phyloP scores from a whole-genome alignment of 2,329 filamentous ascomycete genomes.

The Plectosphaerella plurivora region DNA sequence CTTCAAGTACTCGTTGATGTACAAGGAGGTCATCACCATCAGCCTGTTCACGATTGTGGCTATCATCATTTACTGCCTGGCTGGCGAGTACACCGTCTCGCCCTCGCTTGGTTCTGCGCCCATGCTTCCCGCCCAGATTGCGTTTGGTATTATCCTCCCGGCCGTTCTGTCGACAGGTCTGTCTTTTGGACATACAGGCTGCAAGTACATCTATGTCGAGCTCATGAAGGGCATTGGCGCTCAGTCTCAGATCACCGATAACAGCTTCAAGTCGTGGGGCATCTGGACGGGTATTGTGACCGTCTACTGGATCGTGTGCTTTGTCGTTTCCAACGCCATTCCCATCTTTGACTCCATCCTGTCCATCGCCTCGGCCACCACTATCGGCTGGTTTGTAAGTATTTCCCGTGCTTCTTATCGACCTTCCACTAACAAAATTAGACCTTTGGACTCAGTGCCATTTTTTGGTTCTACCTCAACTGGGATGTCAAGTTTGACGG shows the following conservation, averaged over 20 bases:
- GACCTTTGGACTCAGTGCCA: conserved; percentile 27
- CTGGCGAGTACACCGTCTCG: conserved; percentile 24
- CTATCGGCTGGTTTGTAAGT: conserved; percentile 26
- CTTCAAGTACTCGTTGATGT: conserved; percentile 22
- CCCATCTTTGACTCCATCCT: conserved; percentile 32
- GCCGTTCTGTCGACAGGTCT: conserved; percentile 23
- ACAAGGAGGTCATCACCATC: conserved; percentile 25
- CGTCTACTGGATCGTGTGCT: conserved; percentile 26
- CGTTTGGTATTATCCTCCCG: conserved; percentile 24
- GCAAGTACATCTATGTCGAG: conserved; percentile 28
- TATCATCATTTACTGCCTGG: conserved; percentile 23
- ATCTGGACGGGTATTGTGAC: conserved; percentile 27
- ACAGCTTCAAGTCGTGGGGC: conserved; percentile 26
- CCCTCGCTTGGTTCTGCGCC: conserved; percentile 29
- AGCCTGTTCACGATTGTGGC: conserved; percentile 25
- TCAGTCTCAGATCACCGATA: conserved; percentile 24
- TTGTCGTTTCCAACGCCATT: conserved; percentile 29
- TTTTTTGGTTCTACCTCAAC: conserved; percentile 31
- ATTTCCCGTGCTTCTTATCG: neutral
- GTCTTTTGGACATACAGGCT: conserved; percentile 26
- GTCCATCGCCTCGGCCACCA: conserved; percentile 28
- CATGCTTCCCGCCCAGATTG: conserved; percentile 23
- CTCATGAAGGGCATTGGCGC: conserved; percentile 25
- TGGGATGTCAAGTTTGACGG: conserved; percentile 22
- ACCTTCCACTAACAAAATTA: neutral